Evolutionary conservation across 1,139 yeast genomes (phyloP).

Genomic region (Yamadazyma songkhlaensis): DNA sequence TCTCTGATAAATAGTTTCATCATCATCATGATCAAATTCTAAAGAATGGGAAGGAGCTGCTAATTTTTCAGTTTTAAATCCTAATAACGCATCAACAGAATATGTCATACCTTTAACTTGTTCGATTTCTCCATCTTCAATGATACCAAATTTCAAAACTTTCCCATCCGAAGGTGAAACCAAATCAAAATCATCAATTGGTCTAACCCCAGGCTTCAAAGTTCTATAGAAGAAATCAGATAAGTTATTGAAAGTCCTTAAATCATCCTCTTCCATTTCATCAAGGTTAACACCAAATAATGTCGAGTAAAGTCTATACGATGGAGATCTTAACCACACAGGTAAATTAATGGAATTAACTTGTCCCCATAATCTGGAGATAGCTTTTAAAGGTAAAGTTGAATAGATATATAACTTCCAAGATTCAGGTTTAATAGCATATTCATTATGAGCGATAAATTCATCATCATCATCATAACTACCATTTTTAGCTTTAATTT

Average conservation of each 20-base stretch:
- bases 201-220: conserved; percentile 76
- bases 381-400: conserved; percentile 85
- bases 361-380: conserved; percentile 93
- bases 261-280: conserved; percentile 84
- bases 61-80: conserved; percentile 48
- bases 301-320: conserved; percentile 73
- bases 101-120: conserved; percentile 97
- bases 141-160: conserved; percentile 80
- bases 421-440: conserved; percentile 61
- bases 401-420: conserved; percentile 90
- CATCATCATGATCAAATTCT: conserved; percentile 46
- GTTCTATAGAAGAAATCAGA: conserved; percentile 90
- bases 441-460: conserved; percentile 33
- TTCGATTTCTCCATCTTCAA: conserved; percentile 83
- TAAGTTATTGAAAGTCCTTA: conserved; percentile 70
- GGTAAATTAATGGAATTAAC: conserved; percentile 84
- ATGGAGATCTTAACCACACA: conserved; percentile 81
- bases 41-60: conserved; percentile 64
- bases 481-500: conserved; percentile 41
- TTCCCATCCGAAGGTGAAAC: conserved; percentile 96
- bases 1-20: conserved; percentile 45
- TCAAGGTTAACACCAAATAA: conserved; percentile 86
- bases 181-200: conserved; percentile 64
- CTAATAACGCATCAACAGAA: conserved; percentile 84
- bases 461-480: conserved; percentile 22